Percentiles rank a stretch among this genome's conserved stretches.
phyloP scores from a whole-genome alignment of 2,329 filamentous ascomycete species.

The Capronia epimyces region DNA sequence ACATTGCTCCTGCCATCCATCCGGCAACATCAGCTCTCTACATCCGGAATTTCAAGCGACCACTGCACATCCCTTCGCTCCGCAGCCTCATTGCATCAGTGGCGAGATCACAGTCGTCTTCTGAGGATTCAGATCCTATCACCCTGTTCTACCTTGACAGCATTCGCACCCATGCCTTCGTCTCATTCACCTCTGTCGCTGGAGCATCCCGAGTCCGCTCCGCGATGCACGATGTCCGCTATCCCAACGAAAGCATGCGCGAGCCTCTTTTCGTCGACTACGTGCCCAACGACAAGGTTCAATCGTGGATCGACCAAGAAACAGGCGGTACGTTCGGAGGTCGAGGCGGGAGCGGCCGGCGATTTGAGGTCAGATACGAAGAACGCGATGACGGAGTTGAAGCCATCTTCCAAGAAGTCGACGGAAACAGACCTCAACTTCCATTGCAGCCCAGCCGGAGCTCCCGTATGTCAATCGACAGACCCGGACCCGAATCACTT shows the following conservation, averaged over 20 bases:
- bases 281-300: constrained; percentile 67
- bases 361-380: constrained; percentile 71
- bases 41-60: constrained; percentile 84
- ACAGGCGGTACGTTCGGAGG: constrained; percentile 39
- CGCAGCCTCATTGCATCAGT: constrained; percentile 64
- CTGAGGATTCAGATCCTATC: constrained; percentile 52
- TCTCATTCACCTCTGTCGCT: constrained; percentile 61
- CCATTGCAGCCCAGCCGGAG: constrained; percentile 3
- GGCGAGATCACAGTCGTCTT: constrained; percentile 54
- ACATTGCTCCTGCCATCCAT: constrained; percentile 57
- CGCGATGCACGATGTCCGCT: constrained; percentile 69
- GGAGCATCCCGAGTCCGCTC: constrained; percentile 72
- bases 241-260: constrained; percentile 80
- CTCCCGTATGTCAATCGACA: constrained; percentile 12
- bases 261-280: constrained; percentile 87
- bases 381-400: constrained; percentile 52
- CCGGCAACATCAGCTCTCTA: constrained; percentile 73
- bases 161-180: constrained; percentile 84
- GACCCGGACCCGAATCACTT: constrained; percentile 3
- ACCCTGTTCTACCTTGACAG: constrained; percentile 71
- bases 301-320: constrained; percentile 69
- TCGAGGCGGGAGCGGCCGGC: constrained; percentile 41
- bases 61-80: constrained; percentile 64
- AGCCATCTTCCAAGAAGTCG: constrained; percentile 52
- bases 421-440: constrained; percentile 20